Conservation (phyloP, 176 grass and related monocot genomes). For the Sorghum bicolor region Sorghum_bicolor_NCBIv3 NC_012872.2:69326001-69326500, state of each 20-base stretch:
- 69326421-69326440: constrained; percentile 15
- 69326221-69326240: not conserved
- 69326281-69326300: constrained; percentile 18
- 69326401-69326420: not conserved
- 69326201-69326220: not conserved
- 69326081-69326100: not conserved
- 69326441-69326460: not conserved
- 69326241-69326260: not conserved
- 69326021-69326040: too few species aligned
- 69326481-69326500: constrained; percentile 16
- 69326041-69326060: not conserved
- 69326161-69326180: not conserved
- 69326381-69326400: constrained; percentile 5
- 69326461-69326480: constrained; percentile 20
- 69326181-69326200: not conserved
- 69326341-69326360: not conserved
- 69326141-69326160: not conserved
- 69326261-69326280: constrained; percentile 23
- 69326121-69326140: not conserved
- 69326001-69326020: too few species aligned
- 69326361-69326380: constrained; percentile 22
- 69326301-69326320: constrained; percentile 7
- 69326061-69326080: not conserved
- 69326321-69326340: constrained; percentile 1
- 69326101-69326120: not conserved